Conservation (phyloP, 495 filamentous ascomycete genomes). For the Acidomyces sp. region DNA sequence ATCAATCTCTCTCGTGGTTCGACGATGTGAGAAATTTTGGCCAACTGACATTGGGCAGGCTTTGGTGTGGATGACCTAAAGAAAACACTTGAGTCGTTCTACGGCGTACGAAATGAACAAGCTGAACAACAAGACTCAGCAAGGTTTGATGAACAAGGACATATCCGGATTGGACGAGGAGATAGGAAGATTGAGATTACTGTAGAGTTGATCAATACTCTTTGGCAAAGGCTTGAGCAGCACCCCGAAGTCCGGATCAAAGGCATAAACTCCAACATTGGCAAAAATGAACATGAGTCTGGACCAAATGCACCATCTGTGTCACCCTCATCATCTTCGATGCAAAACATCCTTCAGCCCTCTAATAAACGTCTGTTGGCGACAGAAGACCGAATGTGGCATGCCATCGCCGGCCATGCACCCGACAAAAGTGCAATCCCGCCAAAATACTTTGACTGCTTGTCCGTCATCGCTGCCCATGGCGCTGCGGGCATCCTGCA, state of each 20-base stretch:
- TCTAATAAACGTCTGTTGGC: slow-evolving; percentile 5
- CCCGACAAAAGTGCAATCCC: slow-evolving; percentile 57
- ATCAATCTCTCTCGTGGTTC: no score
- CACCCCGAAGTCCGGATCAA: no score
- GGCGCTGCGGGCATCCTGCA: slow-evolving; percentile 63
- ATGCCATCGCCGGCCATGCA: slow-evolving; percentile 66
- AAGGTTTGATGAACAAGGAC: no score
- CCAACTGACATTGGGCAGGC: no score
- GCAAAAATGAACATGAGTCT: background rate
- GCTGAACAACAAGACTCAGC: background rate
- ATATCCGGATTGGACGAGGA: no score
- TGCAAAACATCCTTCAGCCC: background rate
- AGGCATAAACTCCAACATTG: no score
- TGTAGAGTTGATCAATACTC: no score
- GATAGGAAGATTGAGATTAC: background rate
- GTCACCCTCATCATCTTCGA: background rate
- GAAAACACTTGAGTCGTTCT: background rate
- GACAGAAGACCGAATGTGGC: slow-evolving; percentile 54
- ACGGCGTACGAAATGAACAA: background rate
- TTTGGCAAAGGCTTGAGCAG: no score
- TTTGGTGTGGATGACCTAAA: slow-evolving; percentile 1
- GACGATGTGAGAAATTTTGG: no score
- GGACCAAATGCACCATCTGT: background rate
- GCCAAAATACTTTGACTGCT: slow-evolving; percentile 53
- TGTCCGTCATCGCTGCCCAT: slow-evolving; percentile 67